Evolutionary conservation across 2,329 filamentous ascomycete species (phyloP).

Genomic region (Cylindrodendrum hubeiense): DNA sequence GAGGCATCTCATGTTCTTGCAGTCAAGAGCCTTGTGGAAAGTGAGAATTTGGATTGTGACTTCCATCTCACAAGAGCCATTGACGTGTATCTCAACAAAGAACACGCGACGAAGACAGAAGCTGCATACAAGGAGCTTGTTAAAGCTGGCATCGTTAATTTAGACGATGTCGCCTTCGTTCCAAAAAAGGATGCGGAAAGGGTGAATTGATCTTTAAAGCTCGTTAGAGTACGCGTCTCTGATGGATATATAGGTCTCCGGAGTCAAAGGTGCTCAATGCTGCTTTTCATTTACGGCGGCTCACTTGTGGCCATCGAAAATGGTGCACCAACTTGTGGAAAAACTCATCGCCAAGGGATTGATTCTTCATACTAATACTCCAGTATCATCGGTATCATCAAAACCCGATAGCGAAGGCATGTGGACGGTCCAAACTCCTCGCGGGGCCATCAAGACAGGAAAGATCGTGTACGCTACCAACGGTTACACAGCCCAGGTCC

Average conservation of each 20-base stretch:
- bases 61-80: constrained; percentile 47
- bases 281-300: constrained; percentile 35
- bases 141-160: not conserved
- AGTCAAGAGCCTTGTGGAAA: constrained; percentile 51
- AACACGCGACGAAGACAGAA: constrained; percentile 31
- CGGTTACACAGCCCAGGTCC: constrained; percentile 72
- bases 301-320: constrained; percentile 29
- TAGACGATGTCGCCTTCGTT: constrained; percentile 20
- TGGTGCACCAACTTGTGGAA: constrained; percentile 30
- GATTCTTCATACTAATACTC: constrained; percentile 27
- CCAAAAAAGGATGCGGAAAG: constrained; percentile 20
- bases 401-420: not conserved
- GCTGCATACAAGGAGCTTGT: constrained; percentile 16
- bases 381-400: constrained; percentile 24
- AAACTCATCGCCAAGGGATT: constrained; percentile 24
- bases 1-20: constrained; percentile 34
- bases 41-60: constrained; percentile 38
- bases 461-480: constrained; percentile 76
- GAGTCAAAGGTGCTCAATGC: constrained; percentile 30
- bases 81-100: constrained; percentile 52
- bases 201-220: not conserved
- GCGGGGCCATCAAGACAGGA: constrained; percentile 63
- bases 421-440: constrained; percentile 14
- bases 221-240: not conserved
- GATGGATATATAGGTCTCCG: constrained; percentile 2